A percentile compares a stretch with the other conserved stretches of the same genome.
Evolutionary conservation across 2,329 filamentous ascomycete species (phyloP).

Genomic region (Pseudogymnoascus sp.): DNA sequence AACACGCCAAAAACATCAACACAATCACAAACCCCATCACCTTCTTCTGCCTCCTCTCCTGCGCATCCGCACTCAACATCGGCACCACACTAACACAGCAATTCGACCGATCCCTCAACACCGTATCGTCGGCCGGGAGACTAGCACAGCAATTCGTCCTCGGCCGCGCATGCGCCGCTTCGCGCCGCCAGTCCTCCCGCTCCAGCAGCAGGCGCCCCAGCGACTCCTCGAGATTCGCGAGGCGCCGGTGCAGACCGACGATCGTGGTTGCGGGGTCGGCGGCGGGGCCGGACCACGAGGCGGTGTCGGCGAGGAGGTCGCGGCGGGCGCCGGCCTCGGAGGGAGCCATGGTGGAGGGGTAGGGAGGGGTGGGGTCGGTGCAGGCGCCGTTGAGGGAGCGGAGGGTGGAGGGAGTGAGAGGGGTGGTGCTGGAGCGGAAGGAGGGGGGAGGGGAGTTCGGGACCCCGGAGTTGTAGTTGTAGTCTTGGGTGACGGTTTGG

Average conservation of each 20-base stretch:
- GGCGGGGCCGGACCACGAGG: background rate
- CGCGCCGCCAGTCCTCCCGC: background rate
- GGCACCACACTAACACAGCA: background rate
- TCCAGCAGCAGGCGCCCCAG: background rate
- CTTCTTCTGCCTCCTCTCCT: slow-evolving; percentile 3
- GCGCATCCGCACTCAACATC: background rate
- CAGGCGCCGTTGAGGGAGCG: background rate
- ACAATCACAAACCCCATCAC: background rate
- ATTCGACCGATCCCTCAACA: background rate
- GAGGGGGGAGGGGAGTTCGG: slow-evolving; percentile 6
- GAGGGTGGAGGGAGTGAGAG: background rate
- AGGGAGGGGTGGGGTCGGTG: background rate
- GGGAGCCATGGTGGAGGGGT: background rate
- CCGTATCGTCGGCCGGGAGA: background rate
- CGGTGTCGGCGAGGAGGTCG: background rate
- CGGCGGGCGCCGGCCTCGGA: background rate
- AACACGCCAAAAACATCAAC: background rate
- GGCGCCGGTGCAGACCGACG: background rate
- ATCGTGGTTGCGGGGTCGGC: background rate
- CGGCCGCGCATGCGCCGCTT: background rate
- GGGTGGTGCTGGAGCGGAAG: slow-evolving; percentile 9
- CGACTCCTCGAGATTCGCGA: background rate
- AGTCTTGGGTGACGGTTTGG: slow-evolving; percentile 1
- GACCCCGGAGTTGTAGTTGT: slow-evolving; percentile 8
- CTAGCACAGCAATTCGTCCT: background rate